A percentile compares a stretch with the other conserved stretches of the same genome.
Conservation (phyloP, 2,329 filamentous ascomycete species). For the Cladosporium sp. region DNA sequence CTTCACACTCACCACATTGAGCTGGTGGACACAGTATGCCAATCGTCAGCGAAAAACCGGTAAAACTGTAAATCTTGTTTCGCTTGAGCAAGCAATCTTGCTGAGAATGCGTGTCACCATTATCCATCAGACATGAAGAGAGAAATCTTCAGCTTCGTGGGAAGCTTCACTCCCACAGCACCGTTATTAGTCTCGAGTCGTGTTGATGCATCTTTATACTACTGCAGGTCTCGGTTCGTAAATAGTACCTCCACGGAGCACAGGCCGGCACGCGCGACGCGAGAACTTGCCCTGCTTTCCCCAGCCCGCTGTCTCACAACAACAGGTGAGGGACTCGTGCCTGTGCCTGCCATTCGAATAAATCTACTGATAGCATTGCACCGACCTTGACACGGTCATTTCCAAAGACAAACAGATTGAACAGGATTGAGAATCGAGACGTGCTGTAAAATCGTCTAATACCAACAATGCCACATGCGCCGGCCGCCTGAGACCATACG, state of each 20-base stretch:
- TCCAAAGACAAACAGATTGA: too few relatives aligned
- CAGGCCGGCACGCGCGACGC: not conserved
- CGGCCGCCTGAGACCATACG: not conserved
- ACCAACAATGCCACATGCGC: not conserved
- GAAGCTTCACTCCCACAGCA: not conserved
- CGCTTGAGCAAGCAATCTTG: too few relatives aligned
- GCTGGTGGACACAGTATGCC: too few relatives aligned
- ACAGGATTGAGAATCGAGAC: too few relatives aligned
- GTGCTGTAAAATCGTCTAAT: too few relatives aligned
- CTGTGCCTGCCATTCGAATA: not conserved
- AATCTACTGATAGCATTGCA: not conserved
- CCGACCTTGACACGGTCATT: not conserved
- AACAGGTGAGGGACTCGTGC: not conserved
- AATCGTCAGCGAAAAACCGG: too few relatives aligned
- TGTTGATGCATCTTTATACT: not conserved
- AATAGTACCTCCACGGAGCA: not conserved
- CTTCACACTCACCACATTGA: too few relatives aligned
- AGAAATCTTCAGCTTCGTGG: too few relatives aligned
- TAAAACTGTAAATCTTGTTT: too few relatives aligned
- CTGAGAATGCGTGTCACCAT: too few relatives aligned
- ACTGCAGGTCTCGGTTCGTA: not conserved
- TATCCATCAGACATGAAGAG: too few relatives aligned
- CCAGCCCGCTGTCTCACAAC: slow-evolving; percentile 3
- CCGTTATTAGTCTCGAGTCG: not conserved
- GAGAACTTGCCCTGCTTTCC: not conserved